Conservation (phyloP, 768 basidiomycete genomes). For the Erythrobasidium yunnanense region DNA sequence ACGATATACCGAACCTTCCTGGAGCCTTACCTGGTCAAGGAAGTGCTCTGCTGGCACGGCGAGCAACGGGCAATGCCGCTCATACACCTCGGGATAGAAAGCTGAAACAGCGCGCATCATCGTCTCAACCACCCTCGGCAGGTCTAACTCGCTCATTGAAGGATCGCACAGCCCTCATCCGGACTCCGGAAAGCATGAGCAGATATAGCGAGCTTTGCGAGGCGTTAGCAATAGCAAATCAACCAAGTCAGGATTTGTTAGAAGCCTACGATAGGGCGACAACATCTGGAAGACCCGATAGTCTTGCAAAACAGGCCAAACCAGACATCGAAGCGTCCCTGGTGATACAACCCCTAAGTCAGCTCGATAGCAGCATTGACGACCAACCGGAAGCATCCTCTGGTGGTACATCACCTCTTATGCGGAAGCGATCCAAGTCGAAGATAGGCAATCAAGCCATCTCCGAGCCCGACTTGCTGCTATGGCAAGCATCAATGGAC, state of each 20-base stretch:
- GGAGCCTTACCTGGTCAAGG: conserved; percentile 22
- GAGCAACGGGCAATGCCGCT: conserved; percentile 27
- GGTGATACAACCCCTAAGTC: background rate
- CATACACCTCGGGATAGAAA: conserved; percentile 11
- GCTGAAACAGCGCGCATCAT: background rate
- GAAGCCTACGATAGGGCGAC: no score
- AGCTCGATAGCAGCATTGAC: no score
- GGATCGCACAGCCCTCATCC: conserved; percentile 58
- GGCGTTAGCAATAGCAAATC: background rate
- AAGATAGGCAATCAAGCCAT: background rate
- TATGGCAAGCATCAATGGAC: background rate
- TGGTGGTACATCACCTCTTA: background rate
- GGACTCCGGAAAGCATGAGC: conserved; percentile 65
- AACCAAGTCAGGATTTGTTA: no score
- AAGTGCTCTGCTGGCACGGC: conserved; percentile 26
- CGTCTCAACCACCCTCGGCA: conserved; percentile 1
- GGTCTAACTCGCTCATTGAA: conserved; percentile 48
- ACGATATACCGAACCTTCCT: background rate
- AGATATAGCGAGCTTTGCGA: conserved; percentile 51
- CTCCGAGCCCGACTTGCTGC: background rate
- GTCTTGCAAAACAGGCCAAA: no score
- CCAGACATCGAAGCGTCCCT: background rate
- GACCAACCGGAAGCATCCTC: background rate
- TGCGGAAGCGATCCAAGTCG: background rate
- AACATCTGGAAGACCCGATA: no score